Conservation (phyloP, 768 basidiomycete genomes). For the Mycena indigotica region DNA sequence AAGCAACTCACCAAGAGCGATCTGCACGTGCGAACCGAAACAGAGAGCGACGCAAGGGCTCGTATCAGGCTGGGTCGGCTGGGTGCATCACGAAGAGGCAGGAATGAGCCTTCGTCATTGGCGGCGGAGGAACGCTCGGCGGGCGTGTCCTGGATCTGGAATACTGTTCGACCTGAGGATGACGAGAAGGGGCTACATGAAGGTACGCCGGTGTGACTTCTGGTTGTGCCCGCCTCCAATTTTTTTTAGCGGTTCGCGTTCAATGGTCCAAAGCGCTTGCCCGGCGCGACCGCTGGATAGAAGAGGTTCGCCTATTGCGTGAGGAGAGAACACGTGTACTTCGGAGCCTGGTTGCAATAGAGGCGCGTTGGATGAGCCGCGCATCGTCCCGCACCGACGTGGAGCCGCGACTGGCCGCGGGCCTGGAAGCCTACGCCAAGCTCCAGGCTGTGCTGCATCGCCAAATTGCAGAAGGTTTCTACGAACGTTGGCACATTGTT, state of each 20-base stretch:
- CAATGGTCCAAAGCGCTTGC: constrained; percentile 27
- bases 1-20: constrained; percentile 2
- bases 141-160: constrained; percentile 18
- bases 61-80: neutral
- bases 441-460: neutral
- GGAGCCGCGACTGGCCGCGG: neutral
- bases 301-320: constrained; percentile 23
- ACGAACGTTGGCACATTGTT: neutral
- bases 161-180: neutral
- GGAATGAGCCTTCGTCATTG: neutral
- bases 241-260: constrained; percentile 17
- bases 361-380: neutral
- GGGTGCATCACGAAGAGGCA: neutral
- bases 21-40: constrained; percentile 8
- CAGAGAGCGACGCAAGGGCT: constrained; percentile 9
- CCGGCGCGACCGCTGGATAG: constrained; percentile 20
- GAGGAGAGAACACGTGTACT: constrained; percentile 24
- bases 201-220: neutral
- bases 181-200: constrained; percentile 12
- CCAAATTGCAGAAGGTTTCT: neutral
- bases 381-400: neutral
- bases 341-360: neutral
- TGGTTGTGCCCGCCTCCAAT: neutral
- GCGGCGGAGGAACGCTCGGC: neutral
- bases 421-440: neutral